Percentiles rank a stretch among this genome's conserved stretches.
phyloP scores from a whole-genome alignment of 495 filamentous ascomycete species.

The Letharia lupina region DNA sequence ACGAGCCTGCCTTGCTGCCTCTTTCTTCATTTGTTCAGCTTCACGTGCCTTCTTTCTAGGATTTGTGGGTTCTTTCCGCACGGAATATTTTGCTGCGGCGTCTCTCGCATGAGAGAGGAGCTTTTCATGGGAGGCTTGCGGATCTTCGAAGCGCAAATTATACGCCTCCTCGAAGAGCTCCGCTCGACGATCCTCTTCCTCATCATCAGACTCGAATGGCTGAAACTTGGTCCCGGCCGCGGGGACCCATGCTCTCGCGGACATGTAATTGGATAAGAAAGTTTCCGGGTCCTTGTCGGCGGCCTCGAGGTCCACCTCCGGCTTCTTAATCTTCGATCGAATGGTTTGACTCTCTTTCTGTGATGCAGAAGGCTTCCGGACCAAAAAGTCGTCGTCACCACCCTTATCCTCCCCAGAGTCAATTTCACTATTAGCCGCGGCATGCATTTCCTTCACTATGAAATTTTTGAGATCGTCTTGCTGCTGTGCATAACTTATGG shows the following conservation, averaged over 20 bases:
- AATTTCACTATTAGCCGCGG: constrained; percentile 39
- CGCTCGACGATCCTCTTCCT: constrained; percentile 69
- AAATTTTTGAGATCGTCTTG: constrained; percentile 71
- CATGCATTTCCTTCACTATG: constrained; percentile 73
- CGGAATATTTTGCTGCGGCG: constrained; percentile 65
- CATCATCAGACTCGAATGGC: constrained; percentile 87
- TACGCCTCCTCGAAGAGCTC: constrained; percentile 90
- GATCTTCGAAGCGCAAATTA: constrained; percentile 93
- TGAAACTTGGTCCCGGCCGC: constrained; percentile 49
- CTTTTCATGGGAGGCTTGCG: constrained; percentile 71
- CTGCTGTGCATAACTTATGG: constrained; percentile 72
- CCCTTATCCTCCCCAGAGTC: constrained; percentile 37
- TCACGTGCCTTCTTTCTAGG: constrained; percentile 69
- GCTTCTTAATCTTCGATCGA: constrained; percentile 28
- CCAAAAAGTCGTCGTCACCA: constrained; percentile 65
- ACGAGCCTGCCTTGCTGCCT: constrained; percentile 64
- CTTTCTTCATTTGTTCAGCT: constrained; percentile 63
- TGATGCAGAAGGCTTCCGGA: constrained; percentile 36
- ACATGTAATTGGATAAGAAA: constrained; percentile 83
- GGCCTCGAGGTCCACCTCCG: constrained; percentile 53
- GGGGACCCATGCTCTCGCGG: constrained; percentile 79
- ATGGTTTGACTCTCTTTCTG: constrained; percentile 31
- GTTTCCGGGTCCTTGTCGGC: constrained; percentile 87
- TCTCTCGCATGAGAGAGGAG: constrained; percentile 83
- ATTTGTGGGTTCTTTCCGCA: constrained; percentile 71